phyloP scores from a whole-genome alignment of 169 alveolate genomes.

The Theileria orientalis region DNA sequence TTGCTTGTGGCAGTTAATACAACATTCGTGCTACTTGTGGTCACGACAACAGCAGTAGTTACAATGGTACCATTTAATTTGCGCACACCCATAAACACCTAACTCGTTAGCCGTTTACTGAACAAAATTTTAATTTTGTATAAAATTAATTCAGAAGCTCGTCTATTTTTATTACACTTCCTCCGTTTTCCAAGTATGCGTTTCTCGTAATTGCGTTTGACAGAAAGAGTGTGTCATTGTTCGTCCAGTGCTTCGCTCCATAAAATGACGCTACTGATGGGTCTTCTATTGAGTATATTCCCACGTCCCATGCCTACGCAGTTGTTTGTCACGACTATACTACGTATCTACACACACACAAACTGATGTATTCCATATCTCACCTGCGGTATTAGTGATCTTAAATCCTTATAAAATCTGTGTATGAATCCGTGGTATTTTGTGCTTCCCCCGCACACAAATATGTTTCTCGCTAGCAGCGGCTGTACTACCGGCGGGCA shows the following conservation, averaged over 20 bases:
- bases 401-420: constrained; percentile 44
- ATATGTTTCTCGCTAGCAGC: constrained; percentile 45
- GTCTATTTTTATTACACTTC: constrained; percentile 20
- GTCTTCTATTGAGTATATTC: constrained; percentile 29
- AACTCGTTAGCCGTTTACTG: no score
- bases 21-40: no score
- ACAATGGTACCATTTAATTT: no score
- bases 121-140: no score
- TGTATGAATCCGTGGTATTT: constrained; percentile 48
- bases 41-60: no score
- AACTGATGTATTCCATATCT: not conserved
- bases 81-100: no score
- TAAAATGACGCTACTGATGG: constrained; percentile 54
- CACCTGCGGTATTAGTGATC: constrained; percentile 47
- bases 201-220: constrained; percentile 48
- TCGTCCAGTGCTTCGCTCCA: constrained; percentile 59
- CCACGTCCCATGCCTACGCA: constrained; percentile 46
- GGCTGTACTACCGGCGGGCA: constrained; percentile 45
- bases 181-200: constrained; percentile 62
- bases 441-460: constrained; percentile 62
- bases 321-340: not conserved
- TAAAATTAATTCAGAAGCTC: constrained; percentile 13
- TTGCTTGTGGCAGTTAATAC: no score
- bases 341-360: not conserved
- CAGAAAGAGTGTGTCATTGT: constrained; percentile 47